Evolutionary conservation across 441 rosid genomes (phyloP).

Genomic region (Aquilaria agallochum): DNA sequence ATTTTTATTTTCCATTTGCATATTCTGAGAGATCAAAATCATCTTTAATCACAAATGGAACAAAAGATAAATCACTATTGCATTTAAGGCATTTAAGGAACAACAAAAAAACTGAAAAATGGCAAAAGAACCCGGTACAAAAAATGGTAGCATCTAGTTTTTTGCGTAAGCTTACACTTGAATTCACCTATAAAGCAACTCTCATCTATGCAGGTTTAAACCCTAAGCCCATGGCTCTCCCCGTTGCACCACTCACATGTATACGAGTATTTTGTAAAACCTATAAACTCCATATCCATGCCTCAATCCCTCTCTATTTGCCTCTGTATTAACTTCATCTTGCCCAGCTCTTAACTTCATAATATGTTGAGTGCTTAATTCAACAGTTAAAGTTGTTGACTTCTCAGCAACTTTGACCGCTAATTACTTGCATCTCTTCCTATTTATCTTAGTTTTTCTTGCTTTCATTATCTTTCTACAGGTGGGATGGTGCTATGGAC

Average conservation of each 20-base stretch:
- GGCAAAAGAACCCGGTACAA: conserved; percentile 33
- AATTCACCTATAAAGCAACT: conserved; percentile 79
- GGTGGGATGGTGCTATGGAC: no score
- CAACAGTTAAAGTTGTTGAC: no score
- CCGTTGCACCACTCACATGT: conserved; percentile 92
- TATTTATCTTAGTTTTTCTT: no score
- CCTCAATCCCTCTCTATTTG: conserved; percentile 72
- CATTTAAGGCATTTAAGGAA: not conserved
- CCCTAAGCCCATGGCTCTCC: conserved; percentile 84
- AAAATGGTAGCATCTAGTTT: conserved; percentile 85
- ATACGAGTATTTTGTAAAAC: conserved; percentile 76
- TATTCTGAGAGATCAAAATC: no score
- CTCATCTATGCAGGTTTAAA: conserved; percentile 79
- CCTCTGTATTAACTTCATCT: conserved; percentile 89
- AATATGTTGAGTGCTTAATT: not conserved
- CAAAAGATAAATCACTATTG: not conserved
- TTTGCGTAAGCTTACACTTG: conserved; percentile 80
- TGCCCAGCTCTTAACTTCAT: conserved; percentile 89
- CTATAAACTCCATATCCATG: conserved; percentile 76
- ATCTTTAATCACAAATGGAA: not conserved
- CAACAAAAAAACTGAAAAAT: no score
- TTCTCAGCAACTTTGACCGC: no score
- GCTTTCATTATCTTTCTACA: no score
- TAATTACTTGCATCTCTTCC: no score
- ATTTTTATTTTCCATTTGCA: no score